Conservation (phyloP, 75 land plant genomes). For the Cunninghamia lanceolata region DNA sequence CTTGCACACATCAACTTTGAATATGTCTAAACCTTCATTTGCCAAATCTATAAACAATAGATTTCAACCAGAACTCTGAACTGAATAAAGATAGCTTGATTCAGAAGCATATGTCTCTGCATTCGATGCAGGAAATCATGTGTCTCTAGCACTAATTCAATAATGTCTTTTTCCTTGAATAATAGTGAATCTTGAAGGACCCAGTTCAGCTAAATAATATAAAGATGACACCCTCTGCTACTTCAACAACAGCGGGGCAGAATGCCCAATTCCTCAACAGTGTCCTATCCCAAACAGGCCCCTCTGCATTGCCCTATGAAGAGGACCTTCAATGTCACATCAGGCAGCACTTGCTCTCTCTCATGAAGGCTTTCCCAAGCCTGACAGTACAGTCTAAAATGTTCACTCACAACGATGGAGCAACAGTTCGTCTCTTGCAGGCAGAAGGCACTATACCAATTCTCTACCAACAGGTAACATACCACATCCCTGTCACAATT, state of each 20-base stretch:
- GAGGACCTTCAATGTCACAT: conserved; percentile 59
- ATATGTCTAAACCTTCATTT: neutral
- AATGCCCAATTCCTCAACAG: conserved; percentile 37
- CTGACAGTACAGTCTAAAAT: conserved; percentile 21
- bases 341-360: conserved; percentile 48
- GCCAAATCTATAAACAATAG: neutral
- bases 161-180: neutral
- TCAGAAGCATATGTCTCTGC: too few species aligned
- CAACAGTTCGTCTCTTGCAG: conserved; percentile 37
- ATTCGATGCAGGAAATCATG: neutral
- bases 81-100: neutral
- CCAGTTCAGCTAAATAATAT: neutral
- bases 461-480: conserved; percentile 24
- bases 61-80: neutral
- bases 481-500: conserved; percentile 55
- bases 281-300: conserved; percentile 34
- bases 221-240: neutral
- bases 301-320: conserved; percentile 49
- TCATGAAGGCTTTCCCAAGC: conserved; percentile 44
- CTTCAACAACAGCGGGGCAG: neutral
- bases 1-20: neutral
- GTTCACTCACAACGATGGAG: conserved; percentile 64
- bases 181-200: neutral
- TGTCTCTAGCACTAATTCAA: neutral
- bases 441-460: conserved; percentile 52